These are phyloP conservation scores for Jacaranda mimosifolia DNA, from an alignment of 257 asterid genomes.

Conservation along the genomic window DNA sequence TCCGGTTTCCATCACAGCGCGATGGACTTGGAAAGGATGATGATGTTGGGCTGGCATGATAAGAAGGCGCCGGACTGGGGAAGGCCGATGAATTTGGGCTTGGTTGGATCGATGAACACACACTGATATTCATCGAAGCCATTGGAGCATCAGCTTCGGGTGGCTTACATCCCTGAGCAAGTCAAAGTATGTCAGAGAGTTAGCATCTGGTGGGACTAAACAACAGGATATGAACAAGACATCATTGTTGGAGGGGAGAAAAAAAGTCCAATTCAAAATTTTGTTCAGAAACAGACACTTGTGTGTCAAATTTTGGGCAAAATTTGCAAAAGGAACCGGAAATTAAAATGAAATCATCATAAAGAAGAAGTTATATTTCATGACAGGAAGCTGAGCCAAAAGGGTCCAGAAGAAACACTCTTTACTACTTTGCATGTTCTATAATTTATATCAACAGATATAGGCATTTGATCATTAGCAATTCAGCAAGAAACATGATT, in stretches of 20 bases:
- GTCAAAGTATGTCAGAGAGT: constrained; percentile 3
- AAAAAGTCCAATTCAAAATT: neutral
- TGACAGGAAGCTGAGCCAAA: no score
- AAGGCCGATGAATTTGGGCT: constrained; percentile 73
- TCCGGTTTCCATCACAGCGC: constrained; percentile 57
- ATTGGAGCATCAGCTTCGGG: constrained; percentile 43
- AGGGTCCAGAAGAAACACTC: no score
- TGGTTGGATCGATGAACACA: constrained; percentile 67
- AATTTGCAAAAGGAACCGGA: neutral
- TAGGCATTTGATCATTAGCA: neutral
- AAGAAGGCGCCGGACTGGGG: constrained; percentile 81
- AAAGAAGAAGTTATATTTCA: neutral
- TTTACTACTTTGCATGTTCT: no score
- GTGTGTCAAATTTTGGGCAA: neutral
- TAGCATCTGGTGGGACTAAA: constrained; percentile 23
- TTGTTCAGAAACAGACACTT: neutral
- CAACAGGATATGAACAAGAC: neutral
- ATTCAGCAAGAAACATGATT: constrained; percentile 16
- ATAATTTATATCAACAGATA: neutral
- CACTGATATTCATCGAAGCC: constrained; percentile 42
- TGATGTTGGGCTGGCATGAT: constrained; percentile 75
- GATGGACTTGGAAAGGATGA: constrained; percentile 84
- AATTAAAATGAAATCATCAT: neutral
- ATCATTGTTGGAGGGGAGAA: neutral
- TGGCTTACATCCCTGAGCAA: constrained; percentile 67